A percentile compares a stretch with the other conserved stretches of the same genome.
phyloP scores from a whole-genome alignment of 345 rosid species.

The Pseudoturritis turrita region DNA sequence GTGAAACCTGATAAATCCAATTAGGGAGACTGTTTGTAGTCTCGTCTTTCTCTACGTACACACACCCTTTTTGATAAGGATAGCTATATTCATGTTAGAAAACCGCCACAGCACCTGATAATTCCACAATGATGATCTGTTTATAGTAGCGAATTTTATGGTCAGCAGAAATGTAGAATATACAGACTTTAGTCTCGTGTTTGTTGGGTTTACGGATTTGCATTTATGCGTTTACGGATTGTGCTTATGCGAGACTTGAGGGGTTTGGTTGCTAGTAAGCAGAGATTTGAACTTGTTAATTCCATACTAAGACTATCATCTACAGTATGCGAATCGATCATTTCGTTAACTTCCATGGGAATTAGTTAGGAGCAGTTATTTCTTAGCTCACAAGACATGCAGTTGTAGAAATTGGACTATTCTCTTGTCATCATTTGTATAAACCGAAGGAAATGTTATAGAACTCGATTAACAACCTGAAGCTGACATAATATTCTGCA shows the following conservation, averaged over 20 bases:
- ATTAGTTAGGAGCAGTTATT: background rate
- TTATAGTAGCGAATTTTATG: background rate
- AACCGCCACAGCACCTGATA: background rate
- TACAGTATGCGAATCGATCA: background rate
- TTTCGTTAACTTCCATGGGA: background rate
- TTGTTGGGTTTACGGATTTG: background rate
- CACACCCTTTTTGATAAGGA: background rate
- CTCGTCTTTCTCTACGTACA: background rate
- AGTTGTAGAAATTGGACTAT: background rate
- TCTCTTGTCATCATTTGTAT: background rate
- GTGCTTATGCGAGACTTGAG: background rate
- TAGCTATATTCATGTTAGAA: background rate
- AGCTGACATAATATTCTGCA: conserved; percentile 29
- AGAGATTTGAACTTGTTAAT: background rate
- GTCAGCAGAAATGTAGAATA: background rate
- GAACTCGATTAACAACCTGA: background rate
- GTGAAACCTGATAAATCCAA: background rate
- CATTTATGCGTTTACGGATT: background rate
- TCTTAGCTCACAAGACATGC: background rate
- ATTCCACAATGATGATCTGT: background rate
- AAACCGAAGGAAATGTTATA: background rate
- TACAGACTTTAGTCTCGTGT: background rate
- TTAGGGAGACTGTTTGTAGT: background rate
- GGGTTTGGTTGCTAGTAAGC: conserved; percentile 3
- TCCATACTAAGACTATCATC: background rate